These are phyloP conservation scores for Rhazya stricta DNA, from an alignment of 257 asterid species.

Conservation along the genomic window DNA sequence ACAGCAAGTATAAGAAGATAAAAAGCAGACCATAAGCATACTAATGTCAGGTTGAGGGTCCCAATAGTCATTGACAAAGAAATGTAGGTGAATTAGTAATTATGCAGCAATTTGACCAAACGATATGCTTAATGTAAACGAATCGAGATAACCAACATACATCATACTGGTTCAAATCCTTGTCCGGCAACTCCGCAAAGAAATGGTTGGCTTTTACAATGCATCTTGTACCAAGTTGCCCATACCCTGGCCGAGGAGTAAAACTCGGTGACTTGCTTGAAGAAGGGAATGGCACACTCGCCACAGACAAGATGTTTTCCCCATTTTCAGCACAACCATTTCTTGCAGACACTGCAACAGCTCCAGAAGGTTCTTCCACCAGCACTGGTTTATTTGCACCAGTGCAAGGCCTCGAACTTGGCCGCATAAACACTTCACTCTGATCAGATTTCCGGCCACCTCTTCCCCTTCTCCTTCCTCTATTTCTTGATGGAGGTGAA, in stretches of 20 bases:
- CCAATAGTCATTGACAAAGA: slow-evolving; percentile 31
- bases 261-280: slow-evolving; percentile 77
- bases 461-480: slow-evolving; percentile 79
- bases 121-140: slow-evolving; percentile 9
- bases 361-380: slow-evolving; percentile 22
- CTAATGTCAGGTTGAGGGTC: slow-evolving; percentile 51
- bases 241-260: slow-evolving; percentile 85
- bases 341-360: slow-evolving; percentile 21
- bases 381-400: slow-evolving; percentile 49
- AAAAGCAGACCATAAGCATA: slow-evolving; percentile 24
- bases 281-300: slow-evolving; percentile 45
- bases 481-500: slow-evolving; percentile 66
- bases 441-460: slow-evolving; percentile 88
- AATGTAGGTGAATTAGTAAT: slow-evolving; percentile 20
- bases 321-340: slow-evolving; percentile 29
- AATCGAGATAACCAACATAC: slow-evolving; percentile 45
- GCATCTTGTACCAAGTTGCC: slow-evolving; percentile 88
- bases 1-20: slow-evolving; percentile 28
- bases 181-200: slow-evolving; percentile 84
- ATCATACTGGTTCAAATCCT: slow-evolving; percentile 95
- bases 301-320: slow-evolving; percentile 22
- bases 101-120: slow-evolving; percentile 10
- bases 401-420: slow-evolving; percentile 87
- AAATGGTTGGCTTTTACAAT: slow-evolving; percentile 98
- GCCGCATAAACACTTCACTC: slow-evolving; percentile 66